phyloP scores from a whole-genome alignment of 768 basidiomycete genomes.

The Paxillus ammoniavirescens region DNA sequence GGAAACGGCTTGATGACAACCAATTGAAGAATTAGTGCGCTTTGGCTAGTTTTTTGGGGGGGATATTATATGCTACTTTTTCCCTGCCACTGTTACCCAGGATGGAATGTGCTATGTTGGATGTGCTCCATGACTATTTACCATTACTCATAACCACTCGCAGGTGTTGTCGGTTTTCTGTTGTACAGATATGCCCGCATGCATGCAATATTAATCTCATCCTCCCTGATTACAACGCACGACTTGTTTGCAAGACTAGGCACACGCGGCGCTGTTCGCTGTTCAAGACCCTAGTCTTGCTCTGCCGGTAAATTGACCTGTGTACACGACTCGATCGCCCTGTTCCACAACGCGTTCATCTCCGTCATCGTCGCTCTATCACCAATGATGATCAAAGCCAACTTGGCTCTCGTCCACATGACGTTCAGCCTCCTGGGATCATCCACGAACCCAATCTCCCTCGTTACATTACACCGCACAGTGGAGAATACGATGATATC shows the following conservation, averaged over 20 bases:
- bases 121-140: neutral
- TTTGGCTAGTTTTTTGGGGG: neutral
- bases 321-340: conserved; percentile 39
- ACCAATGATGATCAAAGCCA: conserved; percentile 61
- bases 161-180: no score
- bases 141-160: neutral
- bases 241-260: no score
- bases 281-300: neutral
- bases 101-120: neutral
- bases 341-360: conserved; percentile 47
- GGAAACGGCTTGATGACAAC: conserved; percentile 25
- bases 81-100: neutral
- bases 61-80: neutral
- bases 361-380: conserved; percentile 48
- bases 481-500: conserved; percentile 66
- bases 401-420: conserved; percentile 65
- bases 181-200: no score
- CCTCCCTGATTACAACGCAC: no score
- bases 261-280: no score
- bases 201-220: no score
- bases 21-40: no score
- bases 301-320: conserved; percentile 22
- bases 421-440: conserved; percentile 63
- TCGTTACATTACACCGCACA: conserved; percentile 57
- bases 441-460: conserved; percentile 63